A percentile compares a stretch with the other conserved stretches of the same genome.
These are phyloP conservation scores for Moniliophthora roreri DNA, from an alignment of 1,284 basidiomycete genomes.

Conservation along the genomic window DNA sequence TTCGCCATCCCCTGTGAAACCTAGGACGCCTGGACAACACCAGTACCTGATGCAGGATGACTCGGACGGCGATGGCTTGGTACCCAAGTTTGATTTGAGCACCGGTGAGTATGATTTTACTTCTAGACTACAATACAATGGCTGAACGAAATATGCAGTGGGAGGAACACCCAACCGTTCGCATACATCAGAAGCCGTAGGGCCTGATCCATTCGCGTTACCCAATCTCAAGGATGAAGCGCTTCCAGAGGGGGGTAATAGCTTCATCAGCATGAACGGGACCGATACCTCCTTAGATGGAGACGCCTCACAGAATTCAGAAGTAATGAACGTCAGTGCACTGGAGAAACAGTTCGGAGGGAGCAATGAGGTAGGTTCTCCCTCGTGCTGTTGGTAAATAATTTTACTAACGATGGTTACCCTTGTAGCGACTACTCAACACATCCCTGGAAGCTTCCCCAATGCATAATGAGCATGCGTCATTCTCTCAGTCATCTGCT, in stretches of 20 bases:
- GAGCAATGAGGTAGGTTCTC: slow-evolving; percentile 8
- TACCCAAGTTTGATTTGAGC: slow-evolving; percentile 46
- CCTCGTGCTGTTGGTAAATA: not conserved
- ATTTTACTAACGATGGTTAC: not conserved
- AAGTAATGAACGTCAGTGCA: slow-evolving; percentile 10
- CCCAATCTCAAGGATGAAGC: slow-evolving; percentile 21
- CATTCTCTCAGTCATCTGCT: slow-evolving; percentile 8
- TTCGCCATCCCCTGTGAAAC: slow-evolving; percentile 60
- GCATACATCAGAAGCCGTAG: slow-evolving; percentile 7
- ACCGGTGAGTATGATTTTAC: slow-evolving; percentile 19
- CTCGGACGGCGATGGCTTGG: slow-evolving; percentile 32
- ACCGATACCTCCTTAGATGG: not conserved
- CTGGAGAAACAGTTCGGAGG: slow-evolving; percentile 9
- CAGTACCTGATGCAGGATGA: slow-evolving; percentile 11
- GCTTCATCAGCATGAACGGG: not conserved
- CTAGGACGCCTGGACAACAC: slow-evolving; percentile 7
- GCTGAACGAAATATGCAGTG: not conserved
- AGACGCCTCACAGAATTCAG: not conserved
- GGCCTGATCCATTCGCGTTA: slow-evolving; percentile 21
- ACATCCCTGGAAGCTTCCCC: slow-evolving; percentile 11
- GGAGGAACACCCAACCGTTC: not conserved
- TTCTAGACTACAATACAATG: not conserved
- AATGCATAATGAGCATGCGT: slow-evolving; percentile 3
- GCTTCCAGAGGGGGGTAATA: slow-evolving; percentile 15
- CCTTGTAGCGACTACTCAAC: slow-evolving; percentile 10